Base-by-base conservation (phyloP, 371 early-diverging fungal genomes). In the Funneliformis caledonium region DNA sequence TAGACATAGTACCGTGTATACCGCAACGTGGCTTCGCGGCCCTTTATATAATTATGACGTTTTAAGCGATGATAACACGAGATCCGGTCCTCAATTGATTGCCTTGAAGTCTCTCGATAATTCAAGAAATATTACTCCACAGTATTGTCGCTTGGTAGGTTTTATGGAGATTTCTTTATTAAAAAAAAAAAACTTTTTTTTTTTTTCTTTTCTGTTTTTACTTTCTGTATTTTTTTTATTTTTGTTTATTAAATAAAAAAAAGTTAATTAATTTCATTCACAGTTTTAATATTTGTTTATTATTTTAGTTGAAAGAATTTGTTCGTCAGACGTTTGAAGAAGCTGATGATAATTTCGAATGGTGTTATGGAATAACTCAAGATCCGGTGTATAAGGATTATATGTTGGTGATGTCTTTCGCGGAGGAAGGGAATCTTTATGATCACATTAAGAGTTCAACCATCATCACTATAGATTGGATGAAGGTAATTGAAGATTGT, bases 11-110 rank as follows among this genome's bases (percentile, higher is more conserved):
- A 26, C 75, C 2, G 37, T 75, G 2, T 60, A 59, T 75, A 37
- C 52, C 9, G 75, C 75, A 37, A 11, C n/a, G n/a, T 75, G 75
- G 75, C 33, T 75, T 33, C 33, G 56, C n/a, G 75, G 75, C 0
- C 75, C 75, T 19, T 43, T 22, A 72, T 8, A n/a, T 50, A 43
- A 8, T 16, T 74, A 33, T 52, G 75, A 74, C 56, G 60, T 59
- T 7, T 7, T 64, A 43, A 37, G 52, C 14, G 47, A 45, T 64
- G 47, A 77, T 9, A 64, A 37, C 5, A 12, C 14, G 4, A 61
- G 77, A 64, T 33, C 33, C 11, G 77, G 77, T 11, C 48, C 64
- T 43, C 12, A 4, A 22, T 64, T 64, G 43, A 48, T 77, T 64
- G 65, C 62, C 22, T 10, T 77, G 14, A 77, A 77, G 33, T 37